Conservation (phyloP, 78 protist species). For the Diacronema lutheri region DNA sequence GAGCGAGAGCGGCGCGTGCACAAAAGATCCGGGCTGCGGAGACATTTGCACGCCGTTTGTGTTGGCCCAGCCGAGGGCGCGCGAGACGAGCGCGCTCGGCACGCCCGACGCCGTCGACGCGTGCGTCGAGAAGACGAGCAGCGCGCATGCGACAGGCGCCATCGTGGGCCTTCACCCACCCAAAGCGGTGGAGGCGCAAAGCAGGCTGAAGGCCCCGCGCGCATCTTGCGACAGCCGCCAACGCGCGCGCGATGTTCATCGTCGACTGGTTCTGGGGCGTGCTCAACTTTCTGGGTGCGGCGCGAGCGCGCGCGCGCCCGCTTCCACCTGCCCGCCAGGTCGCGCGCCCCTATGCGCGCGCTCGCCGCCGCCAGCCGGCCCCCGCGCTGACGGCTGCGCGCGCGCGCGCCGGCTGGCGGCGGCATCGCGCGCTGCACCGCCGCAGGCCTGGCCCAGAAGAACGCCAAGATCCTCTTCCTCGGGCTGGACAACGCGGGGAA, state of each 20-base stretch:
- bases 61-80: no score
- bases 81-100: no score
- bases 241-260: no score
- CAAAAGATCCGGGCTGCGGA: not conserved
- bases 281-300: slow-evolving; percentile 34
- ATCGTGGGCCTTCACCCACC: no score
- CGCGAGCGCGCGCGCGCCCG: not conserved
- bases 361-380: no score
- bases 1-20: not conserved
- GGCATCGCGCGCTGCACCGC: not conserved
- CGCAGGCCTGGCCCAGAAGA: slow-evolving; percentile 86
- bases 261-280: slow-evolving; percentile 58
- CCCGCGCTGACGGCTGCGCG: not conserved
- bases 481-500: slow-evolving; percentile 99
- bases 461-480: slow-evolving; percentile 95
- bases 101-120: no score
- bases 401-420: not conserved
- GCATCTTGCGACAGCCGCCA: no score
- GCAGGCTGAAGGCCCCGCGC: no score
- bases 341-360: not conserved
- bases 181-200: no score
- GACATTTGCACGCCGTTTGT: no score
- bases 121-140: no score
- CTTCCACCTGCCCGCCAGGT: not conserved
- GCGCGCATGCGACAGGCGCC: no score